These are phyloP conservation scores for Herpomyces periplanetae DNA, from an alignment of 2,329 filamentous ascomycete species.

Conservation along the genomic window DNA sequence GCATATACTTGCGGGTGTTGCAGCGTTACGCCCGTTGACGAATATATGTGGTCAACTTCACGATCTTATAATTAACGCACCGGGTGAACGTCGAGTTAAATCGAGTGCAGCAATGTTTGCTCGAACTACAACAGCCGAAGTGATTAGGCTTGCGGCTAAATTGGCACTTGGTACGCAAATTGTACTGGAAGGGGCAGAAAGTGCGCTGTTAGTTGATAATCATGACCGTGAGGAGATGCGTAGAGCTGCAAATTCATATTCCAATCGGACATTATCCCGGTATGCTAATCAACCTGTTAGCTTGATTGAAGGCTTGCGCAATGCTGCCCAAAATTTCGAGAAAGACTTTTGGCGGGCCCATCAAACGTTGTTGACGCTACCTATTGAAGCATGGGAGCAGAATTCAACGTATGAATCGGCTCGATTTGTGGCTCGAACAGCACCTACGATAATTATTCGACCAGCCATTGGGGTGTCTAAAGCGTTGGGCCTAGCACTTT, in stretches of 20 bases:
- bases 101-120: slow-evolving; percentile 70
- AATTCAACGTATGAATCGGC: slow-evolving; percentile 41
- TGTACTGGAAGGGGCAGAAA: slow-evolving; percentile 59
- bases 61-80: slow-evolving; percentile 53
- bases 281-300: slow-evolving; percentile 82
- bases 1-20: slow-evolving; percentile 49
- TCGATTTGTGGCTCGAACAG: slow-evolving; percentile 31
- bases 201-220: slow-evolving; percentile 15
- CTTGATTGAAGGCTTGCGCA: slow-evolving; percentile 45
- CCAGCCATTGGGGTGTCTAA: slow-evolving; percentile 68
- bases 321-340: slow-evolving; percentile 42
- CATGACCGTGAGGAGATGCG: slow-evolving; percentile 3
- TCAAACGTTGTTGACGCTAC: slow-evolving; percentile 78
- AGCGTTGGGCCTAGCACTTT: slow-evolving; percentile 47
- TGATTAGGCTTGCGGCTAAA: slow-evolving; percentile 80
- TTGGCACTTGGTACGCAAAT: slow-evolving; percentile 76
- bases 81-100: slow-evolving; percentile 57
- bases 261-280: slow-evolving; percentile 32
- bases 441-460: slow-evolving; percentile 66
- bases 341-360: slow-evolving; percentile 51
- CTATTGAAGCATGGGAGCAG: slow-evolving; percentile 59
- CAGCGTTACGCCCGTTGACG: slow-evolving; percentile 54
- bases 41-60: slow-evolving; percentile 60
- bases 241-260: slow-evolving; percentile 7
- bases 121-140: slow-evolving; percentile 61